phyloP scores from a whole-genome alignment of 2,329 filamentous ascomycete species.

The Calonectria honghensis region DNA sequence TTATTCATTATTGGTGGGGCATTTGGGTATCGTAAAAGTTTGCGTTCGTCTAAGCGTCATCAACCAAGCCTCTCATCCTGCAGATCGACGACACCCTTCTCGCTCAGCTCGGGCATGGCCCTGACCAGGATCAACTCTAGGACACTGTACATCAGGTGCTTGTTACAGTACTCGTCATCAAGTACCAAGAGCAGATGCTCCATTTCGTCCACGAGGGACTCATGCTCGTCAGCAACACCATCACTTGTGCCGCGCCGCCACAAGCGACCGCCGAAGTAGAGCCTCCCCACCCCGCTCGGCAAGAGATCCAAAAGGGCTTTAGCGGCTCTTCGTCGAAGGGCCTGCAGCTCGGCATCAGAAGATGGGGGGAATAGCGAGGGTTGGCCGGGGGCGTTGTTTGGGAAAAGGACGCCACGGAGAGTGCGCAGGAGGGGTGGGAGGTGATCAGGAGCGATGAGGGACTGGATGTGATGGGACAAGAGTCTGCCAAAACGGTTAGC shows the following conservation, averaged over 20 bases:
- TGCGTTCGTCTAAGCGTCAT: conserved; percentile 5
- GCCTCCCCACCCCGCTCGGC: conserved; percentile 67
- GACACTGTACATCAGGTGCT: conserved; percentile 88
- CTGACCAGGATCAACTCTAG: conserved; percentile 88
- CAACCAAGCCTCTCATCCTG: conserved; percentile 80
- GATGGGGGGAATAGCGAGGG: conserved; percentile 76
- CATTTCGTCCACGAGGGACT: conserved; percentile 74
- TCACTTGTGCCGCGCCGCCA: conserved; percentile 52
- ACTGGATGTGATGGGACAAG: conserved; percentile 74
- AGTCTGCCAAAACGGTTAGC: conserved; percentile 66
- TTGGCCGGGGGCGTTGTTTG: conserved; percentile 85
- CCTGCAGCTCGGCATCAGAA: conserved; percentile 74
- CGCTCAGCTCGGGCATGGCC: conserved; percentile 88
- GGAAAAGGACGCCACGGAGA: conserved; percentile 87
- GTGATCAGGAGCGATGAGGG: conserved; percentile 77
- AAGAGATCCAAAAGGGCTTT: conserved; percentile 71
- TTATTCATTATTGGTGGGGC: conserved; percentile 38
- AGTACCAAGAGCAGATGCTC: conserved; percentile 83
- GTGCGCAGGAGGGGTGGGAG: conserved; percentile 81
- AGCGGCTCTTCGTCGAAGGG: conserved; percentile 81
- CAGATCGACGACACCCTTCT: conserved; percentile 82
- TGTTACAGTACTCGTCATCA: conserved; percentile 91
- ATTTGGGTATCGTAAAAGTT: conserved; percentile 48
- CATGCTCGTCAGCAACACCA: conserved; percentile 53
- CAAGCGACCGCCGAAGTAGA: conserved; percentile 69